Percentiles rank a stretch among this genome's conserved stretches.
These are phyloP conservation scores for Picea glauca DNA, from an alignment of 75 land plant genomes.

Conservation along the genomic window DNA sequence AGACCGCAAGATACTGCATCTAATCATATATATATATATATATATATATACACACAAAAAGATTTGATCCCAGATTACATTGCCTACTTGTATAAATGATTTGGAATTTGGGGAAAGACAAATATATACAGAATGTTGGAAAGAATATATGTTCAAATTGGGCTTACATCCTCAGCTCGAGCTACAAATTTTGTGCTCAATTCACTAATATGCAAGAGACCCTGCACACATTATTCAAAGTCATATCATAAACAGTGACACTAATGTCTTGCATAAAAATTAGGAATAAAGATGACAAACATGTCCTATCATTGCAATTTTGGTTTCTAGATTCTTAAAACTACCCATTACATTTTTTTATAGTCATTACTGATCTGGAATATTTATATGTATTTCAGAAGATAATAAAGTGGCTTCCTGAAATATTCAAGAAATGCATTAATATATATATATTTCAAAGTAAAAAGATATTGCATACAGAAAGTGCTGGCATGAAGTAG, in stretches of 20 bases:
- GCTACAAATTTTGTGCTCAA: slow-evolving; percentile 63
- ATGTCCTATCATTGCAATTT: background rate
- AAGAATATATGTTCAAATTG: background rate
- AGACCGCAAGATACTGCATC: too few relatives aligned
- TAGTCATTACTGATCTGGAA: background rate
- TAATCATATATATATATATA: too few relatives aligned
- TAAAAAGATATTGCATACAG: too few relatives aligned
- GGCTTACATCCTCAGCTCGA: slow-evolving; percentile 88
- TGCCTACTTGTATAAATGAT: background rate
- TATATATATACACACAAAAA: background rate
- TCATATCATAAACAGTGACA: background rate
- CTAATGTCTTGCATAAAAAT: background rate
- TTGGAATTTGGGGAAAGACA: background rate
- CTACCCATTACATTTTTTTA: background rate
- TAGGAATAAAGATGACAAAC: background rate
- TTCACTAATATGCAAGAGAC: slow-evolving; percentile 96
- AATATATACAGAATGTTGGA: background rate
- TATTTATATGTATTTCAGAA: too few relatives aligned
- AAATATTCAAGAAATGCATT: too few relatives aligned
- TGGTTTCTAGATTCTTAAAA: background rate
- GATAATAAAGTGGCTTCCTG: too few relatives aligned
- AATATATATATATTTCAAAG: too few relatives aligned
- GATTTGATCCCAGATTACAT: background rate
- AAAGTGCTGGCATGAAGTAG: too few relatives aligned
- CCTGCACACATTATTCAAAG: slow-evolving; percentile 39